These are phyloP conservation scores for Plasmodium sp. DNA, from an alignment of 169 alveolate species.

Conservation along the genomic window DNA sequence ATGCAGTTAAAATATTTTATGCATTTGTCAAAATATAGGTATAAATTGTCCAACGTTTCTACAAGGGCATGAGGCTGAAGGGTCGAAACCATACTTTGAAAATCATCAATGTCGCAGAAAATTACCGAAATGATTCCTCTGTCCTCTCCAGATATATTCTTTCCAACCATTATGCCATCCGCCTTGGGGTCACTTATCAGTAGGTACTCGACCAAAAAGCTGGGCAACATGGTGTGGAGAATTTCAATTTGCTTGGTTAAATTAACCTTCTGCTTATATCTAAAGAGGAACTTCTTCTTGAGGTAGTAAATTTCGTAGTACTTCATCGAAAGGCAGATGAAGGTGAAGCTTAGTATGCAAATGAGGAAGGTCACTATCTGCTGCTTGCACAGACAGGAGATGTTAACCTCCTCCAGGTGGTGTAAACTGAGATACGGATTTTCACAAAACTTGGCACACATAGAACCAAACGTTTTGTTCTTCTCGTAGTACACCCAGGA, in stretches of 20 bases:
- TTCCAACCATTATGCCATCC: constrained; percentile 81
- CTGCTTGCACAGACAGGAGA: constrained; percentile 47
- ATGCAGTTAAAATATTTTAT: constrained; percentile 93
- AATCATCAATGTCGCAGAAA: constrained; percentile 97
- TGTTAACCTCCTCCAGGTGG: constrained; percentile 15
- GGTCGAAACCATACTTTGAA: constrained; percentile 95
- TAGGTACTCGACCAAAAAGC: constrained; percentile 88
- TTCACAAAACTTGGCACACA: constrained; percentile 67
- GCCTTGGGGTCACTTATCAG: constrained; percentile 78
- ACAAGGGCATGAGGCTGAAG: constrained; percentile 94
- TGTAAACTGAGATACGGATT: constrained; percentile 47
- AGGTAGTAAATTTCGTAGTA: constrained; percentile 86
- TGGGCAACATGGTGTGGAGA: constrained; percentile 92
- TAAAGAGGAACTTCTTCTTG: constrained; percentile 84
- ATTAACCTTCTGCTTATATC: constrained; percentile 83
- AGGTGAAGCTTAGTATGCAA: constrained; percentile 80
- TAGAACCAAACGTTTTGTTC: constrained; percentile 34
- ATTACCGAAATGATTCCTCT: constrained; percentile 95
- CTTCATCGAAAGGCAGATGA: constrained; percentile 87
- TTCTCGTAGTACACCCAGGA: constrained; percentile 51
- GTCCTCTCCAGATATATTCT: constrained; percentile 86
- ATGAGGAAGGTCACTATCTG: constrained; percentile 77
- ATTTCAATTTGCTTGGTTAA: constrained; percentile 90
- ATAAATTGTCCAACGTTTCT: constrained; percentile 93
- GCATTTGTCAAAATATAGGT: constrained; percentile 94